Conservation (phyloP, 164 flowering plant genomes). For the Magnolia changhungtana region DNA sequence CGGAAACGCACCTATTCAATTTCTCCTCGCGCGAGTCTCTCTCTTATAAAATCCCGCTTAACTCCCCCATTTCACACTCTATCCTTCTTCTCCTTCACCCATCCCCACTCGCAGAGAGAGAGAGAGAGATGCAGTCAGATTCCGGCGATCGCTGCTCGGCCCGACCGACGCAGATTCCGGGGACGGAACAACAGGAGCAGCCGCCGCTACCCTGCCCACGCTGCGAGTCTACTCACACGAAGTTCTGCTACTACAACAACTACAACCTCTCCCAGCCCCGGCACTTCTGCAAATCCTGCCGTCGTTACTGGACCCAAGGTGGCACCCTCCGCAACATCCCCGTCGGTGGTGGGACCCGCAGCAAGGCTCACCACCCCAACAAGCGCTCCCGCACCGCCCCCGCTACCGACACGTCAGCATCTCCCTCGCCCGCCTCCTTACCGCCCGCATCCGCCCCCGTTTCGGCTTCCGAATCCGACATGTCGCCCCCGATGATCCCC, state of each 20-base stretch:
- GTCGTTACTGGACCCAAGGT: constrained; percentile 70
- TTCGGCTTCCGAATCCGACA: neutral
- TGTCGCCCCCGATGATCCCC: too few species aligned
- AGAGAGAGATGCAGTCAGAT: constrained; percentile 16
- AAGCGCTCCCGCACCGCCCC: constrained; percentile 37
- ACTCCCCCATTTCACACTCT: neutral
- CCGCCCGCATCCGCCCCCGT: neutral
- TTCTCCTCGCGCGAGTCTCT: neutral
- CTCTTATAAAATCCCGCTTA: neutral
- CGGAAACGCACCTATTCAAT: neutral
- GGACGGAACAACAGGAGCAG: constrained; percentile 29
- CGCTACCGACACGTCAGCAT: neutral
- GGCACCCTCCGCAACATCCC: constrained; percentile 71
- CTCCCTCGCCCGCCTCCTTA: neutral
- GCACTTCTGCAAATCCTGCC: constrained; percentile 61
- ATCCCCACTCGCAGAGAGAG: neutral
- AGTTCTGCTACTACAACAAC: constrained; percentile 79
- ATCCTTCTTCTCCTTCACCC: neutral
- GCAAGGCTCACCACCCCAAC: constrained; percentile 19
- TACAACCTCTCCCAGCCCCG: constrained; percentile 72
- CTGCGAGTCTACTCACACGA: constrained; percentile 59
- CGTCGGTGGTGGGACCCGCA: constrained; percentile 59
- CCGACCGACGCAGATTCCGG: constrained; percentile 5
- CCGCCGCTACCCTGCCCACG: constrained; percentile 58
- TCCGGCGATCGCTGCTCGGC: constrained; percentile 22